Percentiles rank a stretch among this genome's conserved stretches.
Evolutionary conservation across 1,139 yeast species (phyloP).

Genomic region (Candida tunisiensis): DNA sequence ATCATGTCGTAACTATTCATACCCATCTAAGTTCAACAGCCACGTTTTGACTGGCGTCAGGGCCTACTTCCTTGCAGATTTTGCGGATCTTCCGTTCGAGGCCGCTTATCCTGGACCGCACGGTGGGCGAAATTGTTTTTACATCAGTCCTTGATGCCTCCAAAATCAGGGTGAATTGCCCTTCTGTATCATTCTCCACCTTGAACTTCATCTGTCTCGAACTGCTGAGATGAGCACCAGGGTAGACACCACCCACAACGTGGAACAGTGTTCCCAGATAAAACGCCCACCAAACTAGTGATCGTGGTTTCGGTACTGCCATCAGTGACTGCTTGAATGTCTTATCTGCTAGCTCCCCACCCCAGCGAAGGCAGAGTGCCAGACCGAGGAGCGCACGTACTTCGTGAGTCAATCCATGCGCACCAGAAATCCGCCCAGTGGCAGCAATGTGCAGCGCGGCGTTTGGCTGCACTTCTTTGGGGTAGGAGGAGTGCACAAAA

Average conservation of each 20-base stretch:
- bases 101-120: constrained; percentile 10
- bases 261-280: constrained; percentile 53
- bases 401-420: constrained; percentile 52
- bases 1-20: too few relatives aligned
- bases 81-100: constrained; percentile 15
- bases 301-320: constrained; percentile 14
- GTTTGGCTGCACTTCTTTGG: constrained; percentile 54
- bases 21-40: constrained; percentile 8
- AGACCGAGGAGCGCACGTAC: constrained; percentile 49
- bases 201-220: constrained; percentile 22
- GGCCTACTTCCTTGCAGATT: constrained; percentile 13
- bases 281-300: constrained; percentile 42
- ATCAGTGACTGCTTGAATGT: constrained; percentile 25
- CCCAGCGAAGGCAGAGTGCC: constrained; percentile 60
- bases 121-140: constrained; percentile 14
- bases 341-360: constrained; percentile 44
- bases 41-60: constrained; percentile 8
- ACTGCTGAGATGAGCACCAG: constrained; percentile 53
- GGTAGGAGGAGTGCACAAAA: constrained; percentile 54
- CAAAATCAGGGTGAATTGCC: constrained; percentile 11
- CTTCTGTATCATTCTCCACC: constrained; percentile 9
- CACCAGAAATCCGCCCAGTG: constrained; percentile 50
- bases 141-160: constrained; percentile 9
- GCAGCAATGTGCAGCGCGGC: constrained; percentile 52
- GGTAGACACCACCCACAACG: constrained; percentile 57